These are phyloP conservation scores for Heliamphora exappendiculata DNA, from an alignment of 148 eudicot genomes.

Conservation along the genomic window DNA sequence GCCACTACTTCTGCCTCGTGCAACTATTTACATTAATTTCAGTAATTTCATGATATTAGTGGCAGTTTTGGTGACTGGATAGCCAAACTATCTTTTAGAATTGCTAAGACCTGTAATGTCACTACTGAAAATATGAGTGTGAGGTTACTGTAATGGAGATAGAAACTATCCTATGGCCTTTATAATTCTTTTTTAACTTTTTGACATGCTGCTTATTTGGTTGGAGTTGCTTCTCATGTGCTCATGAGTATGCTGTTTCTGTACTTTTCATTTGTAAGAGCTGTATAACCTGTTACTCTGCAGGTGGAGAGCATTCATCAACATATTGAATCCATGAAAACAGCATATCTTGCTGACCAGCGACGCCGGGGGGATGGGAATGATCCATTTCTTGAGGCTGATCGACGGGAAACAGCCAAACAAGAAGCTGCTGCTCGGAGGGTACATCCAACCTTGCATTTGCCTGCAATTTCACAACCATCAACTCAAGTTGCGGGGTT, in stretches of 20 bases:
- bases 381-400: constrained; percentile 94
- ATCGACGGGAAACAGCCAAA: constrained; percentile 84
- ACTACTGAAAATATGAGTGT: neutral
- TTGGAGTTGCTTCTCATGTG: constrained; percentile 6
- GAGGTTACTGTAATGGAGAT: neutral
- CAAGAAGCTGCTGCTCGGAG: constrained; percentile 91
- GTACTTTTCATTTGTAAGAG: neutral
- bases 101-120: neutral
- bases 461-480: constrained; percentile 71
- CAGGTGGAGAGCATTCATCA: constrained; percentile 98
- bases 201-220: neutral
- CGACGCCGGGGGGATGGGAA: constrained; percentile 70
- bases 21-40: too few relatives aligned
- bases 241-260: neutral
- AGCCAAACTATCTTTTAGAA: neutral
- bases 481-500: constrained; percentile 66
- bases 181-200: neutral
- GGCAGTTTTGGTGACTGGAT: neutral
- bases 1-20: too few relatives aligned
- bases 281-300: neutral
- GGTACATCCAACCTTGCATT: constrained; percentile 79
- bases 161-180: neutral
- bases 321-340: constrained; percentile 90
- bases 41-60: neutral
- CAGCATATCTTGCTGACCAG: constrained; percentile 90